phyloP scores from a whole-genome alignment of 2,329 filamentous ascomycete species.

The Cytospora mali region DNA sequence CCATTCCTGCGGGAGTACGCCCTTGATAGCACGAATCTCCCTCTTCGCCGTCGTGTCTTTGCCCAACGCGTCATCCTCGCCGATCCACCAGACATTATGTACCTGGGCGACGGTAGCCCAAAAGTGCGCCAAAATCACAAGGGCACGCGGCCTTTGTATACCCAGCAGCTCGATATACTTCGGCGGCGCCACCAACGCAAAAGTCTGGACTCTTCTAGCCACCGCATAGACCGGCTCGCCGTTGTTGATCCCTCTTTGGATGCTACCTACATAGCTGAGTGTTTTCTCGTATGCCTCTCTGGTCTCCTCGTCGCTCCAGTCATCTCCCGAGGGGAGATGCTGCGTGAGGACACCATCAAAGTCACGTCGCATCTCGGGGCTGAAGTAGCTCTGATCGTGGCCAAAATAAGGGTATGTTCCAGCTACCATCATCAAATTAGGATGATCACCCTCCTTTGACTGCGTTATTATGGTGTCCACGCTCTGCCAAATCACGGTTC shows the following conservation, averaged over 20 bases:
- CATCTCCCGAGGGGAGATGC: constrained; percentile 29
- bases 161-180: constrained; percentile 33
- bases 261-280: constrained; percentile 34
- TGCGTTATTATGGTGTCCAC: constrained; percentile 35
- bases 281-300: constrained; percentile 35
- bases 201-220: constrained; percentile 34
- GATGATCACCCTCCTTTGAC: constrained; percentile 47
- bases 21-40: constrained; percentile 34
- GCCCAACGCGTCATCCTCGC: constrained; percentile 21
- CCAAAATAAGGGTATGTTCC: constrained; percentile 40
- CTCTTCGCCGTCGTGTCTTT: constrained; percentile 31
- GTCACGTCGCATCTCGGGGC: constrained; percentile 30
- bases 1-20: constrained; percentile 31
- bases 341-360: constrained; percentile 31
- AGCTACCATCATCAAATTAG: constrained; percentile 47
- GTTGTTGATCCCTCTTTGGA: constrained; percentile 33
- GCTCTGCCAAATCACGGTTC: constrained; percentile 34
- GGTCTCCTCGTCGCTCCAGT: constrained; percentile 31
- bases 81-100: constrained; percentile 35
- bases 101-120: constrained; percentile 33
- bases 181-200: constrained; percentile 33
- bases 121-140: constrained; percentile 35
- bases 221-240: constrained; percentile 38
- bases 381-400: constrained; percentile 35
- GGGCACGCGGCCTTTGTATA: constrained; percentile 32